Percentiles rank a stretch among this genome's conserved stretches.
These are phyloP conservation scores for Chlorella vulgaris DNA, from an alignment of 139 green algal species.

Conservation along the genomic window DNA sequence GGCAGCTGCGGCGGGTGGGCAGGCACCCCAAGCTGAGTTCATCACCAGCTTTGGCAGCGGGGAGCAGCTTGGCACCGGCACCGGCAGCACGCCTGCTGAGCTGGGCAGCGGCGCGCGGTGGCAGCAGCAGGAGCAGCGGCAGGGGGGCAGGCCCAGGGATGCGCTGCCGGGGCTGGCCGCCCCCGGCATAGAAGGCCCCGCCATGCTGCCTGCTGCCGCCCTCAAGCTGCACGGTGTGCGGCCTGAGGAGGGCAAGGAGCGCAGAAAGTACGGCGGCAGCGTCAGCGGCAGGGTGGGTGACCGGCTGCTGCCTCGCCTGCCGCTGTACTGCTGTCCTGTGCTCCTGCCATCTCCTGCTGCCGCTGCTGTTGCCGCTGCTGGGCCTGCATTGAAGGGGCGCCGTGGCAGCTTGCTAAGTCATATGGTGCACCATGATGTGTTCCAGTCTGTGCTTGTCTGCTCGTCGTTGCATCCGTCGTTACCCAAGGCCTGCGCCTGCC, in stretches of 20 bases:
- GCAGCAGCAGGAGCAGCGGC: neutral
- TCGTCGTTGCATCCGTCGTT: too few relatives aligned
- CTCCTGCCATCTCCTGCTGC: too few relatives aligned
- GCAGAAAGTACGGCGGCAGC: neutral
- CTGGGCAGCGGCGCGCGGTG: neutral
- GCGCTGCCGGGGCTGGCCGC: slow-evolving; percentile 22
- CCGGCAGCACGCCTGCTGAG: too few relatives aligned
- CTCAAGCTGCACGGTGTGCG: slow-evolving; percentile 33
- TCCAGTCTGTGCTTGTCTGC: neutral
- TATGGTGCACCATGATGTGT: too few relatives aligned
- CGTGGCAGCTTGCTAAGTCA: too few relatives aligned
- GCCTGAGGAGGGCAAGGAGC: neutral
- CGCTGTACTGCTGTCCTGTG: too few relatives aligned
- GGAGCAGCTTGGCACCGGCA: neutral
- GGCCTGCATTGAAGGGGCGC: too few relatives aligned
- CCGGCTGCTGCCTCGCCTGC: neutral
- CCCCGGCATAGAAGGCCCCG: slow-evolving; percentile 3
- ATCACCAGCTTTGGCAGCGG: slow-evolving; percentile 44
- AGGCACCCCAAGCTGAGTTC: slow-evolving; percentile 32
- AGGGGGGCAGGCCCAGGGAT: neutral
- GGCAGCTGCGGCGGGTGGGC: neutral
- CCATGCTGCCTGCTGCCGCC: slow-evolving; percentile 12
- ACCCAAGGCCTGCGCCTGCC: neutral
- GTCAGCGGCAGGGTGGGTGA: slow-evolving; percentile 25
- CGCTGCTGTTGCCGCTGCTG: too few relatives aligned